These are phyloP conservation scores for Paraurostyla sp. DNA, from an alignment of 73 alveolate species.

Conservation along the genomic window DNA sequence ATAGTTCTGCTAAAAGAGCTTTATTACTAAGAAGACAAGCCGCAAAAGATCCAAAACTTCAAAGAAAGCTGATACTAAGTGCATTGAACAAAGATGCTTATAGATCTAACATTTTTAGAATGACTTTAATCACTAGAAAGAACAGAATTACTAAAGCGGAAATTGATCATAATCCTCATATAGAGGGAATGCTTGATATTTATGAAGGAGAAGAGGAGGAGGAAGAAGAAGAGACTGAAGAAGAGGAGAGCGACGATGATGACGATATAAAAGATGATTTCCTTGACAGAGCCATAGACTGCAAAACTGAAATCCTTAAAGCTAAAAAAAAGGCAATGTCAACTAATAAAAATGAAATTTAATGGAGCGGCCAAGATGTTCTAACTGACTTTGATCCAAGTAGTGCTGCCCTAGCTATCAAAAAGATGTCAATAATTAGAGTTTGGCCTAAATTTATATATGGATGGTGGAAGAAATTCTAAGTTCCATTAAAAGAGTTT, in stretches of 20 bases:
- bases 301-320: constrained; percentile 36
- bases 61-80: background rate
- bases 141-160: constrained; percentile 27
- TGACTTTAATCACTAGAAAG: background rate
- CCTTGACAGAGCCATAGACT: constrained; percentile 43
- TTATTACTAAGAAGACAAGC: constrained; percentile 25
- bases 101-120: background rate
- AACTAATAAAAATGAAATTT: background rate
- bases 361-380: constrained; percentile 67
- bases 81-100: constrained; percentile 27
- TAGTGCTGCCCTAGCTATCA: constrained; percentile 15
- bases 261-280: constrained; percentile 30
- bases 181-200: constrained; percentile 3
- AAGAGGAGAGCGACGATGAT: constrained; percentile 41
- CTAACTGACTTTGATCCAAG: constrained; percentile 62
- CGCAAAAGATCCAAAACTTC: constrained; percentile 29
- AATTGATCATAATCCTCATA: background rate
- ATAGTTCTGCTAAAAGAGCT: constrained; percentile 8
- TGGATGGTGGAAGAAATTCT: constrained; percentile 33
- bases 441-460: constrained; percentile 56
- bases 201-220: constrained; percentile 37
- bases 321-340: constrained; percentile 29
- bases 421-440: constrained; percentile 15
- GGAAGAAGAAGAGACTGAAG: background rate
- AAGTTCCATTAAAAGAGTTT: constrained; percentile 3